Percentiles rank a stretch among this genome's conserved stretches.
Conservation (phyloP, 495 filamentous ascomycete genomes). For the Neurospora tetrasperma region DNA sequence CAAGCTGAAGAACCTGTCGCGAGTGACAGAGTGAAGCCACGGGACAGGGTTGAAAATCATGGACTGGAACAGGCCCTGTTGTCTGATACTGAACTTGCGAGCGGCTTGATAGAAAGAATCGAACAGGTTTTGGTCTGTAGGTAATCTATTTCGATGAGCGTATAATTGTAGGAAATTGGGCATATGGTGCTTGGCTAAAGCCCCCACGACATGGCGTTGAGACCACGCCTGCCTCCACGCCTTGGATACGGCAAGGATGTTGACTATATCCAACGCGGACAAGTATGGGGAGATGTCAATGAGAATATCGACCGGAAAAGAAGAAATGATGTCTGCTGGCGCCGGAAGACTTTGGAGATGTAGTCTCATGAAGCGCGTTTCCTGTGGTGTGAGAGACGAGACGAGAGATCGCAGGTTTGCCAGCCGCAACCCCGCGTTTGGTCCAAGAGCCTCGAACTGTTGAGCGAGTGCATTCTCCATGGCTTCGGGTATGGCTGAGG, state of each 20-base stretch:
- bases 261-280: slow-evolving; percentile 10
- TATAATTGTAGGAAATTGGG: slow-evolving; percentile 13
- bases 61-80: slow-evolving; percentile 7
- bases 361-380: slow-evolving; percentile 17
- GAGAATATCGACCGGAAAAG: slow-evolving; percentile 25
- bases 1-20: background rate
- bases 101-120: background rate
- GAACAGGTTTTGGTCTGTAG: background rate
- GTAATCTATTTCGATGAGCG: background rate
- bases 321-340: slow-evolving; percentile 18
- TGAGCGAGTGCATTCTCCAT: background rate
- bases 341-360: slow-evolving; percentile 12
- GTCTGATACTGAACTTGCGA: slow-evolving; percentile 1
- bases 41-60: background rate
- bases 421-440: slow-evolving; percentile 2
- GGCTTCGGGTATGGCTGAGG: no score
- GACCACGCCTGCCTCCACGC: slow-evolving; percentile 22
- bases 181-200: slow-evolving; percentile 9
- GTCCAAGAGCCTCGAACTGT: slow-evolving; percentile 2
- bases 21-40: slow-evolving; percentile 2
- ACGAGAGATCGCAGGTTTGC: slow-evolving; percentile 2
- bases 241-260: slow-evolving; percentile 23
- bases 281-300: slow-evolving; percentile 18
- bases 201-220: slow-evolving; percentile 9
- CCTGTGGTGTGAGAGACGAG: slow-evolving; percentile 11